phyloP scores from a whole-genome alignment of 441 rosid genomes.

The Pelargonium australe region DNA sequence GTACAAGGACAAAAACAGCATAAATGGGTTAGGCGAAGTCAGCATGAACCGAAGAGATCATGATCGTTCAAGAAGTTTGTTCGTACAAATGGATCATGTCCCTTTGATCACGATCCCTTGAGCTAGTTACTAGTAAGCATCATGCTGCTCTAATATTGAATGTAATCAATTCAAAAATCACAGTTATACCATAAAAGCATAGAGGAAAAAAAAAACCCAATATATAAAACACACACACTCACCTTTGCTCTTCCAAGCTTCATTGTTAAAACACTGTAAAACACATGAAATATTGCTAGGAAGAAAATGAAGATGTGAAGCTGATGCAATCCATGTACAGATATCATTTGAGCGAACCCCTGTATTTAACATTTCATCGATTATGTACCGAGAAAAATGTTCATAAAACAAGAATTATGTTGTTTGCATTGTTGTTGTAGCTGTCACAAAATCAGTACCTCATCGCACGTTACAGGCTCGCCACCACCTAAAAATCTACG shows the following conservation, averaged over 20 bases:
- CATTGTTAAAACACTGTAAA: slow-evolving; percentile 73
- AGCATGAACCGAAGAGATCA: too few species aligned
- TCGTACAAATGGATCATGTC: too few species aligned
- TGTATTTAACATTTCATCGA: slow-evolving; percentile 18
- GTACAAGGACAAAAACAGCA: too few species aligned
- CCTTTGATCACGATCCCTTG: too few species aligned
- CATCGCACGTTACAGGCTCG: too few species aligned
- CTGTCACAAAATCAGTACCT: too few species aligned
- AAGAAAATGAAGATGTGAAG: slow-evolving; percentile 85
- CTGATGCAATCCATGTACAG: slow-evolving; percentile 65
- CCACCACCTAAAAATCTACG: slow-evolving; percentile 48
- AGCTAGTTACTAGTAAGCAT: too few species aligned
- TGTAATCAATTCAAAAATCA: not conserved
- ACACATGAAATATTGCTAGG: slow-evolving; percentile 75
- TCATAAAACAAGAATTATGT: not conserved
- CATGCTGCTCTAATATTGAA: too few species aligned
- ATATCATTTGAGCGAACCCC: slow-evolving; percentile 65
- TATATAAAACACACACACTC: not conserved
- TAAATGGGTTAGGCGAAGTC: too few species aligned
- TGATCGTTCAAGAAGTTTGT: too few species aligned
- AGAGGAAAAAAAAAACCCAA: too few species aligned
- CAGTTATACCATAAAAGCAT: not conserved
- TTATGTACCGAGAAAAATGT: not conserved
- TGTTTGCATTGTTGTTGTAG: too few species aligned
- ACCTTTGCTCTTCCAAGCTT: slow-evolving; percentile 89